Base-by-base conservation (phyloP, 768 basidiomycete species). In the Crepidotus variabilis region DNA sequence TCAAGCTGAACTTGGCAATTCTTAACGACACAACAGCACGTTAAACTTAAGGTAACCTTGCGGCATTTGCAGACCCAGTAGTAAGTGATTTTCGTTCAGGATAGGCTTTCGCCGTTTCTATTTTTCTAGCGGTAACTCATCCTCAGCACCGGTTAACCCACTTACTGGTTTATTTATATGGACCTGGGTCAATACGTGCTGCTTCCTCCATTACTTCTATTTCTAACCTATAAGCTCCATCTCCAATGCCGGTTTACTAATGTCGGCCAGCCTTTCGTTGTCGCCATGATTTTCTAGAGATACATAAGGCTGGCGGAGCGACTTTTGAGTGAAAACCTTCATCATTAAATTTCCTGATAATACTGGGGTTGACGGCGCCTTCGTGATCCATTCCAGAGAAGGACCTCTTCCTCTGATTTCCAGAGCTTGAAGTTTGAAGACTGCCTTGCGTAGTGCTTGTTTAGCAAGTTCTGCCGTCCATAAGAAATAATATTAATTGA, bases 281-380 rank as follows among this genome's bases (percentile, higher is more conserved):
- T 87, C 84, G 59, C 71, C 72, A 64, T 76, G 79, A 21, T 72
- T 71, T 32, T 74, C 74, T 58, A 63, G 72, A 50, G 59, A 50
- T 50, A 61, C 71, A 36, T 60, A 59, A 59, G 62, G 69, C 64
- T 67, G 77, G 51, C 82, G 76, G 50, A 90, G 74, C 18, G 87
- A 87, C 62, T 70, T 77, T 65, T 91, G 88, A 11, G 86, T 88
- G 62, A 81, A 89, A 52, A 88, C 84, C 61, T 87, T 80, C 51
- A 90, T 78, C 60, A 84, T 72, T 35, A 83, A 71, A 51, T 86
- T 81, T 56, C 57, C 50, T 82, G 72, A 65, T 55, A 69, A 57
- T n/a, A 45, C 60, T 23, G 70, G 87, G 58, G 81, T 65, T 21
- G 72, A 72, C 50, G 78, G 81, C 20, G 64, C 57, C 49, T 54